Evolutionary conservation across 306 rosid genomes (phyloP).

Genomic region (Inga laurina): DNA sequence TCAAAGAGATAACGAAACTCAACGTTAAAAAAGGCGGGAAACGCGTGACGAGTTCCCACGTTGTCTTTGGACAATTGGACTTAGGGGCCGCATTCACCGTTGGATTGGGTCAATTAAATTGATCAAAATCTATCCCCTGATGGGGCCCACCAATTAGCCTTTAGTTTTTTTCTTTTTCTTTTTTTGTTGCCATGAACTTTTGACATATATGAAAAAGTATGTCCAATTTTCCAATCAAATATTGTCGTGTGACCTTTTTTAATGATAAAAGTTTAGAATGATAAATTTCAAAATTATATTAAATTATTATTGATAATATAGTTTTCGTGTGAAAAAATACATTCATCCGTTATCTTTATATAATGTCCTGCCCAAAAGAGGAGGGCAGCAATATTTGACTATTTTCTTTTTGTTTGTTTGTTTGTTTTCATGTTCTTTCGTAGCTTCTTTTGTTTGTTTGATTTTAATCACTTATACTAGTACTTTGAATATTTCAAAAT

Average conservation of each 20-base stretch:
- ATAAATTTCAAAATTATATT: too few relatives aligned
- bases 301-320: too few relatives aligned
- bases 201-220: too few relatives aligned
- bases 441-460: neutral
- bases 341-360: neutral
- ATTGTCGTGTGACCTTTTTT: too few relatives aligned
- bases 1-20: neutral
- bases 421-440: neutral
- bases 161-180: neutral
- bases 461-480: neutral
- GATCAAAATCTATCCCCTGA: neutral
- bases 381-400: neutral
- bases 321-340: too few relatives aligned
- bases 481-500: neutral
- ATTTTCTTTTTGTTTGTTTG: neutral
- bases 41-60: conserved; percentile 48
- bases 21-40: conserved; percentile 43
- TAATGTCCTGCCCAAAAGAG: neutral
- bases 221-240: too few relatives aligned
- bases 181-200: too few relatives aligned
- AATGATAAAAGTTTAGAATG: too few relatives aligned
- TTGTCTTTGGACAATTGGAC: neutral
- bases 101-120: conserved; percentile 31
- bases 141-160: neutral
- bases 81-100: neutral